Percentiles rank a stretch among this genome's conserved stretches.
Evolutionary conservation across 2,329 filamentous ascomycete genomes (phyloP).

Genomic region (Xylaria sp.): DNA sequence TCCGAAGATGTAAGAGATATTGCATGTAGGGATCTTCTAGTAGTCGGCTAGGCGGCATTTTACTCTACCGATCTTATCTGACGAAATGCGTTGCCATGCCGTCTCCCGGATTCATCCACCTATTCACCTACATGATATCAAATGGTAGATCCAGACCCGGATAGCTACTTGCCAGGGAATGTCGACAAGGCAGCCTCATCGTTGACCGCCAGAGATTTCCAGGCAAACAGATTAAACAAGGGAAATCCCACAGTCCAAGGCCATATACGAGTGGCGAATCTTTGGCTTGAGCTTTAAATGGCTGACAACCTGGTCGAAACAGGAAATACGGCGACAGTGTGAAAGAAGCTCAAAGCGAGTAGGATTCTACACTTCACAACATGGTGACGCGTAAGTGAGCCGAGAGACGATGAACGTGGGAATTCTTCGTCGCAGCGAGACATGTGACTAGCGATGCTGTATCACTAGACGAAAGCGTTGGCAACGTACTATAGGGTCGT

Average conservation of each 20-base stretch:
- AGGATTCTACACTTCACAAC: constrained; percentile 32
- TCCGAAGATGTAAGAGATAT: constrained; percentile 12
- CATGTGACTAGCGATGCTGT: constrained; percentile 34
- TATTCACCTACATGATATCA: not conserved
- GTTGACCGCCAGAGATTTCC: constrained; percentile 21
- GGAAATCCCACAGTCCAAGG: constrained; percentile 9
- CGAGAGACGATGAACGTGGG: not conserved
- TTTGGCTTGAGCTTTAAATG: constrained; percentile 2
- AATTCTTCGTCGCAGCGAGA: constrained; percentile 16
- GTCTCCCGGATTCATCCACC: constrained; percentile 11
- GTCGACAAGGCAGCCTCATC: constrained; percentile 24
- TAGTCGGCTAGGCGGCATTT: not conserved
- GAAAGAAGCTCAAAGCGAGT: constrained; percentile 8
- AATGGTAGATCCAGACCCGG: constrained; percentile 21
- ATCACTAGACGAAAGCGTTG: constrained; percentile 35
- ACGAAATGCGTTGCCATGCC: constrained; percentile 22
- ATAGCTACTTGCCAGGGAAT: constrained; percentile 22
- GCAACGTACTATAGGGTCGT: constrained; percentile 34
- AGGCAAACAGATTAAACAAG: constrained; percentile 16
- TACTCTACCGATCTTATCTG: constrained; percentile 19
- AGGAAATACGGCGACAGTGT: not conserved
- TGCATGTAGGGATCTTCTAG: constrained; percentile 11
- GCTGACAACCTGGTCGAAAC: not conserved
- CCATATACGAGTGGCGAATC: constrained; percentile 29
- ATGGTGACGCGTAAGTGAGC: constrained; percentile 32